Percentiles rank a stretch among this genome's conserved stretches.
These are phyloP conservation scores for Mycena capillaripes DNA, from an alignment of 768 basidiomycete species.

Conservation along the genomic window DNA sequence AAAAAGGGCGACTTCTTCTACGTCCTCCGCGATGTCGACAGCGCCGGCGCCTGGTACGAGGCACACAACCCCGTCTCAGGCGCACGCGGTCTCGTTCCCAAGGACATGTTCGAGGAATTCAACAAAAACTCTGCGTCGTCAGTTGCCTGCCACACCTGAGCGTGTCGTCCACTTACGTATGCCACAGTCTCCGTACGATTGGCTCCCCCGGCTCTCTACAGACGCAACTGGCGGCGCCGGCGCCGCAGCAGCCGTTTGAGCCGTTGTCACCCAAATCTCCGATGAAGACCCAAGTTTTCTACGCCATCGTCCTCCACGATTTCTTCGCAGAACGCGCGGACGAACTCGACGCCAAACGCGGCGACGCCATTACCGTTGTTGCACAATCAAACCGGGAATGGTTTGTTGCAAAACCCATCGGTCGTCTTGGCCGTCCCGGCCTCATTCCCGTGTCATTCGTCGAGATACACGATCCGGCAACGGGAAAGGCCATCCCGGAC, in stretches of 20 bases:
- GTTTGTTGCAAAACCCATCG: constrained; percentile 99
- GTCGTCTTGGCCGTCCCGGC: constrained; percentile 93
- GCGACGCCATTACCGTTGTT: constrained; percentile 96
- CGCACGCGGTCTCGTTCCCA: constrained; percentile 92
- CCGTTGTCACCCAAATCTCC: constrained; percentile 46
- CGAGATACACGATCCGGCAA: constrained; percentile 93
- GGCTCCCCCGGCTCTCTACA: constrained; percentile 28
- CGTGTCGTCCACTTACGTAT: constrained; percentile 29
- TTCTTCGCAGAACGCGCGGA: constrained; percentile 96
- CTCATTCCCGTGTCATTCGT: constrained; percentile 98
- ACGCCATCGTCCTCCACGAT: constrained; percentile 96
- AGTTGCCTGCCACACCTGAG: constrained; percentile 44
- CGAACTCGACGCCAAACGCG: constrained; percentile 94
- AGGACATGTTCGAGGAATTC: constrained; percentile 91
- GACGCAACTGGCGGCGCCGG: constrained; percentile 39
- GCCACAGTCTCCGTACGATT: constrained; percentile 26
- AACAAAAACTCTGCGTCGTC: constrained; percentile 77
- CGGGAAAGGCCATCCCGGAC: constrained; percentile 84
- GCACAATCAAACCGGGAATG: constrained; percentile 99
- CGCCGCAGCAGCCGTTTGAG: constrained; percentile 36
- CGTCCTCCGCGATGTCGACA: constrained; percentile 82
- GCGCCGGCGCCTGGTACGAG: constrained; percentile 83
- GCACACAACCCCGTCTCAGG: constrained; percentile 95
- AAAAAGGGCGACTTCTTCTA: constrained; percentile 98
- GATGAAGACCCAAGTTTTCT: constrained; percentile 76